Conservation (phyloP, 1,284 basidiomycete species). For the Tremellales sp. region DNA sequence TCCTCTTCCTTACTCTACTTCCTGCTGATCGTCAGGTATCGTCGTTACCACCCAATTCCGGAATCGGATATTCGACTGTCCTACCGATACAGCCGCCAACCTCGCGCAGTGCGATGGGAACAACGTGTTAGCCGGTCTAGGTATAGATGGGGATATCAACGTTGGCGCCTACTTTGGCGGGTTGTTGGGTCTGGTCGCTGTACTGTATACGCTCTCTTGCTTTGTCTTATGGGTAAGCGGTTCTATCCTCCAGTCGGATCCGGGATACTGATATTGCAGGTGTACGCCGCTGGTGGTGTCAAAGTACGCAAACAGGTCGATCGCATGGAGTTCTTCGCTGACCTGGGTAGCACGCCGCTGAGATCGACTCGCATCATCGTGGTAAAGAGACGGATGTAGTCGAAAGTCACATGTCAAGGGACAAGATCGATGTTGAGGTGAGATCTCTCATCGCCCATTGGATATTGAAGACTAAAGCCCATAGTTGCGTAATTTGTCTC, state of each 20-base stretch:
- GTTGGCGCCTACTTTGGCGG: slow-evolving; percentile 49
- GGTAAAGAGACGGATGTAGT: slow-evolving; percentile 43
- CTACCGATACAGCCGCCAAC: slow-evolving; percentile 36
- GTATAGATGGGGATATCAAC: slow-evolving; percentile 38
- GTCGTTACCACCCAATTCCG: slow-evolving; percentile 48
- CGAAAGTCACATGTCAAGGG: slow-evolving; percentile 46
- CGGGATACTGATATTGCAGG: slow-evolving; percentile 7
- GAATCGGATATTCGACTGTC: slow-evolving; percentile 48
- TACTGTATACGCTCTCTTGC: slow-evolving; percentile 40
- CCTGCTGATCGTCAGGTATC: slow-evolving; percentile 38
- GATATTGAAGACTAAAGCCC: no score
- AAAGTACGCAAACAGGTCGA: slow-evolving; percentile 21
- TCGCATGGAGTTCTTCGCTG: neutral
- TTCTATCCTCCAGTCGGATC: neutral
- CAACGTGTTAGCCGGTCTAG: slow-evolving; percentile 48
- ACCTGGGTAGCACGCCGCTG: slow-evolving; percentile 38
- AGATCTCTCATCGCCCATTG: neutral
- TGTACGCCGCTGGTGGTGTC: slow-evolving; percentile 48
- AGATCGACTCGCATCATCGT: slow-evolving; percentile 39
- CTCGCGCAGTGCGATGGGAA: slow-evolving; percentile 49
- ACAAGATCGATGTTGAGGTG: slow-evolving; percentile 45
- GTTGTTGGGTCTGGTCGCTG: slow-evolving; percentile 45
- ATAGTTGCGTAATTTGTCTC: slow-evolving; percentile 33
- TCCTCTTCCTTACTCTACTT: no score
- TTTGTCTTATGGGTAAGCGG: slow-evolving; percentile 38